A percentile compares a stretch with the other conserved stretches of the same genome.
Conservation (phyloP, 768 basidiomycete species). For the Galerina sulciceps region DNA sequence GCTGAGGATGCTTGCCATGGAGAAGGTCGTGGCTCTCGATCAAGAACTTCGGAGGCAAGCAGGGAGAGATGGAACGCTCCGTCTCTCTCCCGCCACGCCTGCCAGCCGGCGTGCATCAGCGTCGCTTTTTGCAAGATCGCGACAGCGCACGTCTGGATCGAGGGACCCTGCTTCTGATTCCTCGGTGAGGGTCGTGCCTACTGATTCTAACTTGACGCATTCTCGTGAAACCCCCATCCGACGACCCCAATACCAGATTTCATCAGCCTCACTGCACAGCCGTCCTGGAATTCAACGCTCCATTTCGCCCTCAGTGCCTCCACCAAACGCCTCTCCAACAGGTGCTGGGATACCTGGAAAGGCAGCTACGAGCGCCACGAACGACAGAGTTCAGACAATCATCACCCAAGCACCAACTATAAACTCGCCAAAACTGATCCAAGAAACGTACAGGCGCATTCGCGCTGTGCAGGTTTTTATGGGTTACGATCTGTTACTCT, state of each 20-base stretch:
- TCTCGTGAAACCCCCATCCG: constrained; percentile 29
- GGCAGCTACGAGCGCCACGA: constrained; percentile 10
- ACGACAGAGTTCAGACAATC: constrained; percentile 34
- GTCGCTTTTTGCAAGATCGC: constrained; percentile 61
- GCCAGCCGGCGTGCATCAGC: constrained; percentile 48
- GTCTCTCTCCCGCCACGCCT: constrained; percentile 27
- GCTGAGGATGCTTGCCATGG: constrained; percentile 64
- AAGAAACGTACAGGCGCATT: constrained; percentile 62
- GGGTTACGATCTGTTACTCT: constrained; percentile 65
- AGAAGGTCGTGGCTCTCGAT: constrained; percentile 61
- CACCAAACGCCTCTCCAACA: constrained; percentile 33
- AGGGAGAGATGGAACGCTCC: constrained; percentile 12
- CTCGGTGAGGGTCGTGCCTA: constrained; percentile 44
- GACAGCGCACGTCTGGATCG: constrained; percentile 42
- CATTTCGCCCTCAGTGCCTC: constrained; percentile 39
- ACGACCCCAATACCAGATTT: constrained; percentile 36
- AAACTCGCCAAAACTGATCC: constrained; percentile 52
- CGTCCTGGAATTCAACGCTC: constrained; percentile 57
- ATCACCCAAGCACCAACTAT: constrained; percentile 34
- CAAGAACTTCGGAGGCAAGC: constrained; percentile 46
- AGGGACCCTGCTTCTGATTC: constrained; percentile 46
- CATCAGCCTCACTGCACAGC: constrained; percentile 28
- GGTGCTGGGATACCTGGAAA: constrained; percentile 12
- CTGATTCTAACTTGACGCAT: constrained; percentile 31
- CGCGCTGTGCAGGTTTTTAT: constrained; percentile 64